A percentile compares a stretch with the other conserved stretches of the same genome.
These are phyloP conservation scores for Populus tomentosa DNA, from an alignment of 441 rosid genomes.

Conservation along the genomic window DNA sequence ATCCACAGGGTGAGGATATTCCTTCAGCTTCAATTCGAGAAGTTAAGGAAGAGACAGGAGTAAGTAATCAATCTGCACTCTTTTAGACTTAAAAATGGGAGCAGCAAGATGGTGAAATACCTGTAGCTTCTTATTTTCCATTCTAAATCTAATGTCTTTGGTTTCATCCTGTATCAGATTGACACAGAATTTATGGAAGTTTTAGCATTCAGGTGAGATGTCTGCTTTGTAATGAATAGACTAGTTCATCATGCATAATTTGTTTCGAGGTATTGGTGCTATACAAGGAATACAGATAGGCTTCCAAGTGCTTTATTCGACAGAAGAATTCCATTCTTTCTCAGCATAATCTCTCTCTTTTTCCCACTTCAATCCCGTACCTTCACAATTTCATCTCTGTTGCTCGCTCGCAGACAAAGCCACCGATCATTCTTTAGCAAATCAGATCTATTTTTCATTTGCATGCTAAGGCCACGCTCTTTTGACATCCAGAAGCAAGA, in stretches of 20 bases:
- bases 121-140: not conserved
- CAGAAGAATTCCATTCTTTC: not conserved
- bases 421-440: slow-evolving; percentile 54
- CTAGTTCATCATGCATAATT: too few relatives aligned
- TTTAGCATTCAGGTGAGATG: slow-evolving; percentile 62
- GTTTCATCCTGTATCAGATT: slow-evolving; percentile 32
- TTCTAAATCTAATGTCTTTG: not conserved
- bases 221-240: not conserved
- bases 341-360: not conserved
- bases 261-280: too few relatives aligned
- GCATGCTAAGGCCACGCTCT: slow-evolving; percentile 48
- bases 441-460: slow-evolving; percentile 57
- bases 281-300: too few relatives aligned
- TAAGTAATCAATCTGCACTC: slow-evolving; percentile 23
- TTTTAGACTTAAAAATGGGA: not conserved
- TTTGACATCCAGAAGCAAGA: slow-evolving; percentile 44
- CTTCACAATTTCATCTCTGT: not conserved
- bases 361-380: not conserved
- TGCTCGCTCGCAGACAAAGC: slow-evolving; percentile 50
- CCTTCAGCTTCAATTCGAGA: slow-evolving; percentile 53
- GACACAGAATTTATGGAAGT: slow-evolving; percentile 58
- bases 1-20: slow-evolving; percentile 66
- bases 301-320: too few relatives aligned
- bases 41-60: slow-evolving; percentile 85
- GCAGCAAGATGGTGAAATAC: not conserved